Evolutionary conservation across 139 green algal genomes (phyloP), one percentile per base, ranked within the genome.

Genomic region (Micractinium conductrix): DNA sequence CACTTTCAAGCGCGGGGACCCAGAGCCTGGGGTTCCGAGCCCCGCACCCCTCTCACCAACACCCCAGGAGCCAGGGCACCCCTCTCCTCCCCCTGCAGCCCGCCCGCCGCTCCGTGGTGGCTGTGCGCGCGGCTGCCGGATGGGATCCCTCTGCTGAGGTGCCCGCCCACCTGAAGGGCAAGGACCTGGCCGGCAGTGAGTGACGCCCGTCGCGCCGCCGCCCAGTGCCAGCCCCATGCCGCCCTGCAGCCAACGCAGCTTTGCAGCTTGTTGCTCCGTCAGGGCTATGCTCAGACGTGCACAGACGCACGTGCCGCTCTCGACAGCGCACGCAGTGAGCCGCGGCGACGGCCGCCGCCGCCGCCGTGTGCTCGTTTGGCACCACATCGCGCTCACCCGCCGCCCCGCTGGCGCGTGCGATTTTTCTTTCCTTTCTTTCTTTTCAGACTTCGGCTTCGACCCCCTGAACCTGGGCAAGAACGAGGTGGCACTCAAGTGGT

Each of bases 361-460:
- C n/a, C n/a, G n/a, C n/a, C n/a, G n/a, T n/a, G n/a, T n/a, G n/a
- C n/a, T n/a, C n/a, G n/a, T n/a, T n/a, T n/a, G n/a, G n/a, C n/a
- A n/a, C n/a, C 33, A 16, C 28, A 4, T 72, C 22, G 37, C 40
- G 24, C 17, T 16, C 28, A 16, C 9, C 28, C 2, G 16, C 17
- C 68, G 24, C 10, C 38, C 21, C 38, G 21, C 22, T n/a, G 28
- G 17, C 65, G 42, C 43, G 40, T 37, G 16, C 2, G 26, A 28
- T 42, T 35, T 38, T 2, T 62, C 26, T 6, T 4, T 35, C 71
- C 70, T 40, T 55, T 0, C 3, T 53, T 24, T 1, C 62, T 50
- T 30, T n/a, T 73, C 72, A 48, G 85, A 93, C 90, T 90, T 79
- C 38, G 89, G 91, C 45, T 93, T 93, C 74, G 90, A 93, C 85